Percentiles rank a stretch among this genome's conserved stretches.
These are phyloP conservation scores for Pseudogymnoascus sp. DNA, from an alignment of 2,329 filamentous ascomycete genomes.

Conservation along the genomic window DNA sequence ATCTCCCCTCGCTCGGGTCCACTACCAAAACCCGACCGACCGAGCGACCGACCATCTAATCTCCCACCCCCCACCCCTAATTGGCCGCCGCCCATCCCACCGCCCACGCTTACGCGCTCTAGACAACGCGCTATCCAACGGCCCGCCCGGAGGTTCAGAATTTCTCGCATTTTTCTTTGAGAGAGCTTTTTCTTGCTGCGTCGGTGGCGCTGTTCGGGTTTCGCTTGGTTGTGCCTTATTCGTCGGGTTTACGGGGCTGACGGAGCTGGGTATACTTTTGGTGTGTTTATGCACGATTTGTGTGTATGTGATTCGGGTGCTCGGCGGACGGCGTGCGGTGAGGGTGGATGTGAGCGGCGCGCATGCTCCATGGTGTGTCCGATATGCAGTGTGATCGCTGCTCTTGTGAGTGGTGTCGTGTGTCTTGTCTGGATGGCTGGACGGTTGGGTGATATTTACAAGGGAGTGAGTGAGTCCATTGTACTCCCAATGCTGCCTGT, in stretches of 20 bases:
- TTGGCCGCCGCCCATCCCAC: neutral
- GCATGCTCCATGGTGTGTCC: neutral
- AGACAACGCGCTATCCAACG: neutral
- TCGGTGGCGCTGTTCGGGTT: neutral
- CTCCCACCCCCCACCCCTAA: neutral
- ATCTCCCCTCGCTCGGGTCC: neutral
- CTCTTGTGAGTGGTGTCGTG: neutral
- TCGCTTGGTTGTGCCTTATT: neutral
- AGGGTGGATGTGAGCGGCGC: neutral
- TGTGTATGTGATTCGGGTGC: neutral
- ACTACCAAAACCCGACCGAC: neutral
- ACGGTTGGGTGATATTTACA: neutral
- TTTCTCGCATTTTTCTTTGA: neutral
- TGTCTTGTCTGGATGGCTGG: neutral
- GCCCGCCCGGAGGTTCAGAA: neutral
- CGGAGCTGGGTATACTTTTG: neutral
- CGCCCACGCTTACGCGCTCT: neutral
- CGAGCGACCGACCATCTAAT: neutral
- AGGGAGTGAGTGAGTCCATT: neutral
- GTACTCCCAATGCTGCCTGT: neutral
- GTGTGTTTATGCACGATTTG: no score
- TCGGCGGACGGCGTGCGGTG: neutral
- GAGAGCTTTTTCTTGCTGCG: neutral
- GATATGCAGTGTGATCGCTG: neutral
- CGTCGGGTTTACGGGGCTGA: neutral